Evolutionary conservation across 176 grass and related monocot genomes (phyloP), one percentile per base, ranked within the genome.

Genomic region (Bothriochloa decipiens): DNA sequence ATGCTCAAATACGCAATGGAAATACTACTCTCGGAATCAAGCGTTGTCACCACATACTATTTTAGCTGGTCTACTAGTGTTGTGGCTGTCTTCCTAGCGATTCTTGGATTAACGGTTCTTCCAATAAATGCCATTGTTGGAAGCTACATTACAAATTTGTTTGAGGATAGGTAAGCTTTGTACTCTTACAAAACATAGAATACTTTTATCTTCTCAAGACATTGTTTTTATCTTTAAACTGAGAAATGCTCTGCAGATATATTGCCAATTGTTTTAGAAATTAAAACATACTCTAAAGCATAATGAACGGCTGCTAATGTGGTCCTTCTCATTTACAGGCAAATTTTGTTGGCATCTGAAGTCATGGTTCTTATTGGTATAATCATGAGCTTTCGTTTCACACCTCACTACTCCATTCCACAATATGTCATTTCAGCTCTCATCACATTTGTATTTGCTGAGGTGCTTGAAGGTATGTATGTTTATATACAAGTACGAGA

Each of bases 1-100:
- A 99, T 99, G 93, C 91, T 98, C 77, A 98, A 98, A 78, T 99
- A 95, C 25, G 96, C 96, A 7, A 99, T 99, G 96, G 96, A 99
- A 87, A 96, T 99, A 58, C 82, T 99, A 90, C 86, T 99, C 17
- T 91, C 93, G 3, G 96, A 98, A 77, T 98, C 96, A 65, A 98
- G 96, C 52, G 93, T 98, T 3, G 9, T 98, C 65, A 98, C 96
- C 58, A 90, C 85, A 70, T 81, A 87, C 86, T 98, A 98, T 84
- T 98, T 98, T 83, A 87, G 81, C 53, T 98, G 93, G 96, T 77
- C 88, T 75, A 98, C 96, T 23, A 98, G 91, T 78, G 70, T 36
- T 27, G 93, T 98, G 55, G 93, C 96, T 25, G 85, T 98, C 81
- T 98, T 96, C 71, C 77, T 98, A 74, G 91, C 91, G 1, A 83